A percentile compares a stretch with the other conserved stretches of the same genome.
Conservation (phyloP, 441 rosid species). For the Bocquillonia castaneifolia region DNA sequence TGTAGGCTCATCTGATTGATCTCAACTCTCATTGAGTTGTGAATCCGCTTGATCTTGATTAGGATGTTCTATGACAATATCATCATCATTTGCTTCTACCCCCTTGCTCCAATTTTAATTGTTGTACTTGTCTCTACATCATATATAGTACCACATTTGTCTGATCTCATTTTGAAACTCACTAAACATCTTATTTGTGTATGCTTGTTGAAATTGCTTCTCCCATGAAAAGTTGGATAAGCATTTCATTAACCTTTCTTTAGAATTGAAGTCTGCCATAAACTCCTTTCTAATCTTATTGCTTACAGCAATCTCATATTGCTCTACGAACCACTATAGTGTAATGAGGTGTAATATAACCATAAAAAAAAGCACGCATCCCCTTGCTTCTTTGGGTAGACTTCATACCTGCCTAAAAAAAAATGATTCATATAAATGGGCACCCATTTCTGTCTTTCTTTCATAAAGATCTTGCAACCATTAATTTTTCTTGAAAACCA, state of each 20-base stretch:
- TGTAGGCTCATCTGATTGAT: background rate
- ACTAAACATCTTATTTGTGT: background rate
- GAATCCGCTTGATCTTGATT: background rate
- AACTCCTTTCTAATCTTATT: background rate
- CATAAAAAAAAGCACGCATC: background rate
- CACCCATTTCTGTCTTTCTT: background rate
- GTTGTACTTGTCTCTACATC: too few species aligned
- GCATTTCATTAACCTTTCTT: background rate
- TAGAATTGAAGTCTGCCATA: background rate
- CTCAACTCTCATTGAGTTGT: too few species aligned
- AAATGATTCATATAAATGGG: background rate
- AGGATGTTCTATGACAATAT: background rate
- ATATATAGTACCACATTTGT: too few species aligned
- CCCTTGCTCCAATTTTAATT: too few species aligned
- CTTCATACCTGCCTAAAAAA: background rate
- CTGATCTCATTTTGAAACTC: background rate
- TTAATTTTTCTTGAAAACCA: background rate
- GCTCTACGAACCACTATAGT: background rate
- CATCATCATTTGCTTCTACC: too few species aligned
- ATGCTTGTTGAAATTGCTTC: background rate
- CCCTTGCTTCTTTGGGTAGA: background rate
- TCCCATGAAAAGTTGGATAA: background rate
- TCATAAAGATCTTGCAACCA: background rate
- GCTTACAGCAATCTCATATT: background rate
- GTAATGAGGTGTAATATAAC: background rate